Base-by-base conservation (phyloP, 192 early-diverging fungal species). In the Backusella luteola region DNA sequence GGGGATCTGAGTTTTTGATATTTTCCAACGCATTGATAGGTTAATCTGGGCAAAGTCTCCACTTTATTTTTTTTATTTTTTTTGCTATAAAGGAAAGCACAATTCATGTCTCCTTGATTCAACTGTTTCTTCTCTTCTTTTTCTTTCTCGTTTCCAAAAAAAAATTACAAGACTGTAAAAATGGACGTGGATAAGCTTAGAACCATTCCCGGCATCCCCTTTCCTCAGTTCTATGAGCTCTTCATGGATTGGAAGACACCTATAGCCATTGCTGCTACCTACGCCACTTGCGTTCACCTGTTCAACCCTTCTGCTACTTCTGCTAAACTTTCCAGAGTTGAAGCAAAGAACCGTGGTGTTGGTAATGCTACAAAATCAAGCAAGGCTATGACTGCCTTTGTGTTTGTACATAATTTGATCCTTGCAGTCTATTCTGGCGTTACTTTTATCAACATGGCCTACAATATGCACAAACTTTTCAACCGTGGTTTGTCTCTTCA, bases 221-320 rank as follows among this genome's bases (percentile, higher is more conserved):
- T 90, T 69, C 89, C 90, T 23, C 81, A 90, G 73, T 90, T 88
- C 83, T 93, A 93, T 77, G 88, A 89, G 36, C 81, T 91, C 49
- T 82, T 92, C 63, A 89, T 92, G 91, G 80, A 91, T 74, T 94
- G 90, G 91, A 87, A 85, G 83, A 88, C 91, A 0, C 90, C 91
- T 6, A 44, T 89, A 34, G 78, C 81, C 29, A 85, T 90, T 72
- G 86, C 90, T 19, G 74, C 81, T 9, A 76, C 83, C 36, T 94
- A 94, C 75, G 80, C 85, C 9, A 23, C 83, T 17, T 32, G 66
- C 2, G 81, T 89, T 34, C 63, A 69, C 39, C 46, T 87, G 17
- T 84, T 89, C 53, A 89, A 89, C 78, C 87, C 87, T 67, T 83
- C 84, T 63, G 67, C 82, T 15, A 81, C 81, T 67, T 71, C 79